Base-by-base conservation (phyloP, 2,329 filamentous ascomycete genomes). In the Clathrospora elynae region DNA sequence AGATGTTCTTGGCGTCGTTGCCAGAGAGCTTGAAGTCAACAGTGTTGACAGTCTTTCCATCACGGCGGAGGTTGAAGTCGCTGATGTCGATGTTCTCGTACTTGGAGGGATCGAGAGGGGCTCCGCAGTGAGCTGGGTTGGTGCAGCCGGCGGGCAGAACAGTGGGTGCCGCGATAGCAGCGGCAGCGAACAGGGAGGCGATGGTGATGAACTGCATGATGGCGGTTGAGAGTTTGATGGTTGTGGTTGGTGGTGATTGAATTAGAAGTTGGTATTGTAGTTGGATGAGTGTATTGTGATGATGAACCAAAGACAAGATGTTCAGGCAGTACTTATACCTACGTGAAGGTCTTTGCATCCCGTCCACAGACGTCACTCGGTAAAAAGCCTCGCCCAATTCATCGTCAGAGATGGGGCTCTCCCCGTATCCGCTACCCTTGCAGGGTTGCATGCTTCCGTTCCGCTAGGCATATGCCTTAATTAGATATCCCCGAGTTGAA, bases 161-260 rank as follows among this genome's bases (percentile, higher is more conserved):
- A 17, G 54, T 39, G 14, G 59, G 57, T 6, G 54, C 52, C 13
- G 57, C 55, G 8, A 58, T 30, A 14, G 51, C 54, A 25, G 47
- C 45, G 18, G 48, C 50, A 46, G 49, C 46, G 46, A 61, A 46
- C 34, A 49, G 37, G 41, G 57, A 35, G 42, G 54, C 46, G 23
- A 54, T 22, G 35, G 54, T 50, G 43, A 57, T 26, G 51, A 57
- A 51, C 33, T 55, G 49, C 53, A 61, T 61, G n/a, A n/a, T n/a
- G n/a, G n/a, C n/a, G n/a, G n/a, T n/a, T n/a, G n/a, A n/a, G n/a
- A n/a, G n/a, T n/a, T 13, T 48, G 35, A 6, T 25, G 28, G 22
- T 28, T 22, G 30, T 30, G 16, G 13, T 23, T 34, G 34, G 7
- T 28, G 23, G 28, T 23, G 29, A 3, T 33, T 18, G 22, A 31